phyloP scores from a whole-genome alignment of 2,329 filamentous ascomycete species.

The Pestalotiopsis sp. region DNA sequence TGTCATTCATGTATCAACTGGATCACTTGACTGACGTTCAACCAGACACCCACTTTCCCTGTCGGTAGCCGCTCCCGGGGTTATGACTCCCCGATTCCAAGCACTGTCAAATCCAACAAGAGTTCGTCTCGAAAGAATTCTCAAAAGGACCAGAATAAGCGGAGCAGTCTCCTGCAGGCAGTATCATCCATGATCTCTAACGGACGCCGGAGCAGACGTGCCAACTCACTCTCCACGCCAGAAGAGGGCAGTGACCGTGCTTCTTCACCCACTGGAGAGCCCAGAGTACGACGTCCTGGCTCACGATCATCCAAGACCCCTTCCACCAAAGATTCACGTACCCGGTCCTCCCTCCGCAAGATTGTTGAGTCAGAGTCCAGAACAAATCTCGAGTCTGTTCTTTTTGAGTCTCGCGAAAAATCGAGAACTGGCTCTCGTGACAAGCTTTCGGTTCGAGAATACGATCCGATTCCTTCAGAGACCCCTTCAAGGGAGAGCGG shows the following conservation, averaged over 20 bases:
- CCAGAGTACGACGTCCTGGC: conserved; percentile 1
- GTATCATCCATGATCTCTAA: conserved; percentile 4
- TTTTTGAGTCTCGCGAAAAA: not conserved
- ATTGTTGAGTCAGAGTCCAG: not conserved
- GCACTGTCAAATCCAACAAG: conserved; percentile 6
- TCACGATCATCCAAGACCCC: not conserved
- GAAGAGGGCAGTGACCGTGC: conserved; percentile 16
- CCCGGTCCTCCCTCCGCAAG: not conserved
- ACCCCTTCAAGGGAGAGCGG: not conserved
- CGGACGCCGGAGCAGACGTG: not conserved
- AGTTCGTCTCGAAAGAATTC: conserved; percentile 8
- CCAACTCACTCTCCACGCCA: conserved; percentile 12
- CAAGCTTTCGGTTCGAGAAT: not conserved
- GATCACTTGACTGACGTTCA: not conserved
- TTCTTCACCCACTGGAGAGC: conserved; percentile 3
- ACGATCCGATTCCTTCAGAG: not conserved
- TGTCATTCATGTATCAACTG: not conserved
- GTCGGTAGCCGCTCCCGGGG: conserved; percentile 5
- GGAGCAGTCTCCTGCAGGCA: conserved; percentile 11
- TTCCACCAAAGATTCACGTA: not conserved
- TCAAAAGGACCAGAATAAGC: conserved; percentile 5
- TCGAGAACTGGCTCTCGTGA: not conserved
- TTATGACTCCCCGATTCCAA: not conserved
- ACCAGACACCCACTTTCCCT: not conserved
- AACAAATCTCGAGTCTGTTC: not conserved